Evolutionary conservation across 768 basidiomycete species (phyloP).

Genomic region (Phlebiopsis flavidoalba): DNA sequence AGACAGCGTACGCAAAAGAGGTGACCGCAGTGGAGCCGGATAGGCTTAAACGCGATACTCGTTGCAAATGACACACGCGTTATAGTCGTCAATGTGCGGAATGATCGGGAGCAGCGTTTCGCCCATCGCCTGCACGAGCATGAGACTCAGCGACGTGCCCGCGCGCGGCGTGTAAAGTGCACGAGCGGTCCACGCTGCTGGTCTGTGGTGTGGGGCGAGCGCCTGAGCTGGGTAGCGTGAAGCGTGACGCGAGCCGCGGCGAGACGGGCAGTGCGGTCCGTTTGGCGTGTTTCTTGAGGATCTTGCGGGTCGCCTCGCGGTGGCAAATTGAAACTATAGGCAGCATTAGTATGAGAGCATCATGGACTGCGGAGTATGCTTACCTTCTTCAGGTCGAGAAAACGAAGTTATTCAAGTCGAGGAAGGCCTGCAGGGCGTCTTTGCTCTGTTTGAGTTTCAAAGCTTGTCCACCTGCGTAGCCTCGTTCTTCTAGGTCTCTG

Average conservation of each 20-base stretch:
- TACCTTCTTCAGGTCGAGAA: conserved; percentile 77
- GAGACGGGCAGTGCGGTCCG: conserved; percentile 77
- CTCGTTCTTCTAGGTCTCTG: conserved; percentile 41
- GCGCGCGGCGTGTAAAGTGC: conserved; percentile 2
- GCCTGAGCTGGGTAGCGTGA: not conserved
- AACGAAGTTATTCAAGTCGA: conserved; percentile 71
- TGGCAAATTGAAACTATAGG: conserved; percentile 71
- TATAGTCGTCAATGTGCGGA: conserved; percentile 79
- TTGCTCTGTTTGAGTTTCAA: conserved; percentile 44
- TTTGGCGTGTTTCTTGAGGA: conserved; percentile 92
- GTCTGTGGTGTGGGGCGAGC: not conserved
- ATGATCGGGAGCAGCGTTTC: conserved; percentile 78
- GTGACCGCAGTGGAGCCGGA: conserved; percentile 76
- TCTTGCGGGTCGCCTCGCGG: conserved; percentile 88
- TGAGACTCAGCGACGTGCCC: conserved; percentile 44
- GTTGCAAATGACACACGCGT: conserved; percentile 83
- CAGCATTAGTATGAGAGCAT: not conserved
- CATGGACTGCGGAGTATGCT: conserved; percentile 2
- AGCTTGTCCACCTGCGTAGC: conserved; percentile 39
- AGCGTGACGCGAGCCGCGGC: conserved; percentile 17
- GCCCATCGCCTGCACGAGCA: conserved; percentile 78
- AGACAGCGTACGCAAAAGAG: conserved; percentile 76
- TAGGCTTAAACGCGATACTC: conserved; percentile 88
- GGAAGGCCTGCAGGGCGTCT: conserved; percentile 42
- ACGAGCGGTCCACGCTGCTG: conserved; percentile 3